Evolutionary conservation across 495 filamentous ascomycete species (phyloP).

Genomic region (Rhizodiscina lignyota): DNA sequence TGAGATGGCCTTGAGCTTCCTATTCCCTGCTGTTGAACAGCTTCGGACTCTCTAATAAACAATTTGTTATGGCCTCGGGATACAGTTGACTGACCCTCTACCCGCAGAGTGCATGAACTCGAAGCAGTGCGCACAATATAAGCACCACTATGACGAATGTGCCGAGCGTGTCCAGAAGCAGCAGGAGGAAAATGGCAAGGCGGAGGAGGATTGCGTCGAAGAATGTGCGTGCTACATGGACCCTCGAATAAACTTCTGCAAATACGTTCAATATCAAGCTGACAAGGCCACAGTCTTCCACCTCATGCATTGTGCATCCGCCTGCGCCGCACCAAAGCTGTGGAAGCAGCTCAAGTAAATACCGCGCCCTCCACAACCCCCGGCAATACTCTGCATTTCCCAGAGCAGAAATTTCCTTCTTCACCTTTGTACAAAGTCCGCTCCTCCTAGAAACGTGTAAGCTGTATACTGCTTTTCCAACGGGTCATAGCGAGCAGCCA

Average conservation of each 20-base stretch:
- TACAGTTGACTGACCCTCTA: constrained; percentile 2
- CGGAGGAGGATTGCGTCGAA: constrained; percentile 91
- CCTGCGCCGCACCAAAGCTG: constrained; percentile 91
- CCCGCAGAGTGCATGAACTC: constrained; percentile 85
- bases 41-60: not conserved
- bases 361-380: not conserved
- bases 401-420: not conserved
- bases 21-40: constrained; percentile 1
- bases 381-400: not conserved
- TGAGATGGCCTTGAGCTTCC: constrained; percentile 33
- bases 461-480: not conserved
- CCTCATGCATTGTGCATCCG: constrained; percentile 78
- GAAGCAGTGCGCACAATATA: constrained; percentile 64
- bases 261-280: not conserved
- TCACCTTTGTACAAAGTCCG: not conserved
- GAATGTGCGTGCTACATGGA: constrained; percentile 77
- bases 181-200: constrained; percentile 45
- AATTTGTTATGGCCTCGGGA: not conserved
- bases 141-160: constrained; percentile 98
- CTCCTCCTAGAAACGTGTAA: not conserved
- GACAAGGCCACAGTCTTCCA: constrained; percentile 88
- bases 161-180: constrained; percentile 77
- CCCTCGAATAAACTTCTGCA: not conserved
- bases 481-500: not conserved
- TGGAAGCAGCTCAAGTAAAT: constrained; percentile 73